Conservation (phyloP, 345 rosid species). For the Punica granatum region DNA sequence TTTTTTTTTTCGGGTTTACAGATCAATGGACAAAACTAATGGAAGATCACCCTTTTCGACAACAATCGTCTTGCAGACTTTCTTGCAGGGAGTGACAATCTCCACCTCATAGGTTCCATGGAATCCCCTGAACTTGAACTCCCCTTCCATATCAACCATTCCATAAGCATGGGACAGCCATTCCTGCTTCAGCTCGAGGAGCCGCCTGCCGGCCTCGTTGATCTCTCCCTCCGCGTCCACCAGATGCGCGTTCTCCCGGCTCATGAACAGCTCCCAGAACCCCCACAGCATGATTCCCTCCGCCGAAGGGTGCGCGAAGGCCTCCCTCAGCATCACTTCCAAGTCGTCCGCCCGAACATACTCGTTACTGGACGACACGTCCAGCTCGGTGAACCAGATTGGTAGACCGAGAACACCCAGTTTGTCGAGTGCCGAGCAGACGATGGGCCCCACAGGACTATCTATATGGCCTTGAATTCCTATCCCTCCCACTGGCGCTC, state of each 20-base stretch:
- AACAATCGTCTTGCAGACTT: conserved; percentile 39
- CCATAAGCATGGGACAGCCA: conserved; percentile 61
- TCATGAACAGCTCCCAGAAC: conserved; percentile 94
- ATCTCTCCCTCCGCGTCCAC: conserved; percentile 89
- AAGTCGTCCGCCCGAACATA: conserved; percentile 84
- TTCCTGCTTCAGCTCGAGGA: conserved; percentile 58
- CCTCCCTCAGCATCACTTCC: conserved; percentile 92
- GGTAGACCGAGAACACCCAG: conserved; percentile 74
- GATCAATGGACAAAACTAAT: conserved; percentile 37
- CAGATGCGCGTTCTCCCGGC: conserved; percentile 64
- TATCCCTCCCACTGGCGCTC: conserved; percentile 84
- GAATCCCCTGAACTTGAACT: conserved; percentile 65
- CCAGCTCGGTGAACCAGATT: conserved; percentile 93
- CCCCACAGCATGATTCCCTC: conserved; percentile 99
- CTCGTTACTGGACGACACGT: conserved; percentile 75
- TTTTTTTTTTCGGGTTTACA: too few species aligned
- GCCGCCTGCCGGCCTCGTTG: conserved; percentile 73
- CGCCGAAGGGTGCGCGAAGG: conserved; percentile 83
- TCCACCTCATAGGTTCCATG: conserved; percentile 66
- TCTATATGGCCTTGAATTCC: conserved; percentile 94
- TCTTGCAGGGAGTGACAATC: conserved; percentile 30
- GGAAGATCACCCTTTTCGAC: conserved; percentile 66
- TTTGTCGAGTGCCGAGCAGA: conserved; percentile 63
- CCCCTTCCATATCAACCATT: conserved; percentile 42
- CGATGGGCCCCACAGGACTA: conserved; percentile 69